Evolutionary conservation across 106 monocot species (phyloP).

Genomic region (Dioscorea zingiberensis): DNA sequence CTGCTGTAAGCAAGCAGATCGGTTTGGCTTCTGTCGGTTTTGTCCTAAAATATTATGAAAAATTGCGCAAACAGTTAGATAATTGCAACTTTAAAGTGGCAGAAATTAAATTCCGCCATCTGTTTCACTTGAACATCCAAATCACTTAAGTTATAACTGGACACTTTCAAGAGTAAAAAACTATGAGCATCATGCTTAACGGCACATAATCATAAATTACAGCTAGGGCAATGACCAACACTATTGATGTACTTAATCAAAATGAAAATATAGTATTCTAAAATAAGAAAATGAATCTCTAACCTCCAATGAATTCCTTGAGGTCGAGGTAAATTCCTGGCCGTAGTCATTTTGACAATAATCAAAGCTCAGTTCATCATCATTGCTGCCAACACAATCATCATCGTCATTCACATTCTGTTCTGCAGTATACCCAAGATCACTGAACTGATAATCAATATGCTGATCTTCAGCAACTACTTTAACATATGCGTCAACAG

Average conservation of each 20-base stretch:
- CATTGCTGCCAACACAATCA: slow-evolving; percentile 21
- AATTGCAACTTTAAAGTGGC: too few relatives aligned
- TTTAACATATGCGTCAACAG: slow-evolving; percentile 15
- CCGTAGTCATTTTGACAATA: slow-evolving; percentile 28
- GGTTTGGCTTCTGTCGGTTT: slow-evolving; percentile 17
- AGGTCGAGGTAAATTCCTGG: slow-evolving; percentile 19
- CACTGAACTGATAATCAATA: slow-evolving; percentile 16
- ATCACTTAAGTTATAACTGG: neutral
- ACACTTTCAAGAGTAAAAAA: neutral
- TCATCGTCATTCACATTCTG: slow-evolving; percentile 20
- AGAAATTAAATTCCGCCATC: too few relatives aligned
- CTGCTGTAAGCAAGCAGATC: slow-evolving; percentile 9
- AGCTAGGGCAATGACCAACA: too few relatives aligned
- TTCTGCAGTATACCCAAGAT: slow-evolving; percentile 7
- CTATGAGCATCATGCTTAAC: too few relatives aligned
- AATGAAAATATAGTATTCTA: neutral
- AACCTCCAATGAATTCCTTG: slow-evolving; percentile 57
- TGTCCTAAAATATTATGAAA: slow-evolving; percentile 32
- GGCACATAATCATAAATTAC: too few relatives aligned
- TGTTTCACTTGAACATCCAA: neutral
- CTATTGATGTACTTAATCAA: too few relatives aligned
- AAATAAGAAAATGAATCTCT: neutral
- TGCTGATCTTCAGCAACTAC: slow-evolving; percentile 10
- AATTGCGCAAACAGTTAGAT: neutral
- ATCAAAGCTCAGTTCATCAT: slow-evolving; percentile 42